Percentiles rank a stretch among this genome's conserved stretches.
Evolutionary conservation across 805 yeast species (phyloP).

Genomic region (Monosporozyma unispora): DNA sequence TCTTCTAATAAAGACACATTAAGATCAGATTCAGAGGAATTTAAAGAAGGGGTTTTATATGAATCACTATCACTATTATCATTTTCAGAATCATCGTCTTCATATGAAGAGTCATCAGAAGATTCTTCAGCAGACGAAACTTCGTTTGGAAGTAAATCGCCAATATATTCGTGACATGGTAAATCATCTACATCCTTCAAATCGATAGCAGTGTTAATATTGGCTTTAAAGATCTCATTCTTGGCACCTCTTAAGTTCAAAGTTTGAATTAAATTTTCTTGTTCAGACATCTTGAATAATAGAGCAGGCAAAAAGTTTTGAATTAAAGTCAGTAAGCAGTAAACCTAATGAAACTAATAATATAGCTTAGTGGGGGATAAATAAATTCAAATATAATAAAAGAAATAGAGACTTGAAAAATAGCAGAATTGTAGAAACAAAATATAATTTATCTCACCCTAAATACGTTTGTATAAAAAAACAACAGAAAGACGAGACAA

Average conservation of each 20-base stretch:
- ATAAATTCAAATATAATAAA: too few relatives aligned
- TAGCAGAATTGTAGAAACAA: too few relatives aligned
- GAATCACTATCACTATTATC: constrained; percentile 8
- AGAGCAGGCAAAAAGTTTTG: too few relatives aligned
- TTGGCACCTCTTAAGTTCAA: background rate
- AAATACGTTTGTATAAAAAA: too few relatives aligned
- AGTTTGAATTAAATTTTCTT: background rate
- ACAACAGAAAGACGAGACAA: too few relatives aligned
- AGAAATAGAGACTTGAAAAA: too few relatives aligned
- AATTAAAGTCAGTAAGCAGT: too few relatives aligned
- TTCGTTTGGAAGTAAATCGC: constrained; percentile 17
- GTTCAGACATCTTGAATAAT: background rate
- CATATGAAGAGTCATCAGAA: background rate
- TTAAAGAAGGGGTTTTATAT: constrained; percentile 1
- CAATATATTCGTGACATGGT: constrained; percentile 14
- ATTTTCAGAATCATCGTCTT: constrained; percentile 3
- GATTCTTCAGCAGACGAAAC: constrained; percentile 17
- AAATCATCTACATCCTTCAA: background rate
- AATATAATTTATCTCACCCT: too few relatives aligned
- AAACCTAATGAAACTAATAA: too few relatives aligned
- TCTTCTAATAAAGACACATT: background rate
- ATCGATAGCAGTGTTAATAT: background rate
- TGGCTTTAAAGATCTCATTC: background rate
- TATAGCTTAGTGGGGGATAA: too few relatives aligned
- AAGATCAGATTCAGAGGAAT: background rate